Conservation (phyloP, 768 basidiomycete species). For the Mycena rebaudengoi region DNA sequence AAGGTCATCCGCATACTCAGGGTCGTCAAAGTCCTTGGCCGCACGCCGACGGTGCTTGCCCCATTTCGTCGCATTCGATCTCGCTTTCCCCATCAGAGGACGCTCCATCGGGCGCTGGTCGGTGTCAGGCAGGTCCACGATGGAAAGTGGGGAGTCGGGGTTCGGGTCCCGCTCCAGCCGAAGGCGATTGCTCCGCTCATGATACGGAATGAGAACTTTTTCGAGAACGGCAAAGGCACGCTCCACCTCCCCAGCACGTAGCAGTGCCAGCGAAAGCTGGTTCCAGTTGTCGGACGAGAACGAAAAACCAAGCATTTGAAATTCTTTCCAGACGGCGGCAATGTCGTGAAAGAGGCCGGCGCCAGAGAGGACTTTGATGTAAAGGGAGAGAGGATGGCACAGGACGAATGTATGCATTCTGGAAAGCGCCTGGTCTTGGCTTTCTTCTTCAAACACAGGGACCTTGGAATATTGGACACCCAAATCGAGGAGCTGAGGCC, state of each 20-base stretch:
- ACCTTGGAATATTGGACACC: slow-evolving; percentile 53
- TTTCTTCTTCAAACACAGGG: slow-evolving; percentile 39
- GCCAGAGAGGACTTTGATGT: slow-evolving; percentile 77
- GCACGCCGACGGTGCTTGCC: slow-evolving; percentile 23
- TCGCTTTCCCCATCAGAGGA: slow-evolving; percentile 18
- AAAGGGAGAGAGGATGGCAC: slow-evolving; percentile 81
- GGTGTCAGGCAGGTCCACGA: slow-evolving; percentile 39
- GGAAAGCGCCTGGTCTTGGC: slow-evolving; percentile 22
- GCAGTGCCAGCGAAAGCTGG: slow-evolving; percentile 75
- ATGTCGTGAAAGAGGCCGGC: slow-evolving; percentile 70
- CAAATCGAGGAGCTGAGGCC: slow-evolving; percentile 73
- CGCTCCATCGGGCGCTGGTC: slow-evolving; percentile 23
- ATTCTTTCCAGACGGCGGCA: slow-evolving; percentile 69
- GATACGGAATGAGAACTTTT: slow-evolving; percentile 73
- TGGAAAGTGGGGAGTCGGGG: slow-evolving; percentile 52
- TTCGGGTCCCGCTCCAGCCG: slow-evolving; percentile 34
- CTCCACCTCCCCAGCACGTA: slow-evolving; percentile 83
- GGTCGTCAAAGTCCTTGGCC: slow-evolving; percentile 11
- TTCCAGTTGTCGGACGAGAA: slow-evolving; percentile 96
- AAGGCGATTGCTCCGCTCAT: slow-evolving; percentile 39
- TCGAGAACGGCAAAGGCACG: slow-evolving; percentile 88
- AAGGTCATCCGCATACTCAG: slow-evolving; percentile 50
- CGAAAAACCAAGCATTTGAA: slow-evolving; percentile 69
- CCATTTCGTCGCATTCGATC: slow-evolving; percentile 22
- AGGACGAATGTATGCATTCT: slow-evolving; percentile 61